A percentile compares a stretch with the other conserved stretches of the same genome.
Evolutionary conservation across 768 basidiomycete genomes (phyloP).

Genomic region (Pisolithus sp.): DNA sequence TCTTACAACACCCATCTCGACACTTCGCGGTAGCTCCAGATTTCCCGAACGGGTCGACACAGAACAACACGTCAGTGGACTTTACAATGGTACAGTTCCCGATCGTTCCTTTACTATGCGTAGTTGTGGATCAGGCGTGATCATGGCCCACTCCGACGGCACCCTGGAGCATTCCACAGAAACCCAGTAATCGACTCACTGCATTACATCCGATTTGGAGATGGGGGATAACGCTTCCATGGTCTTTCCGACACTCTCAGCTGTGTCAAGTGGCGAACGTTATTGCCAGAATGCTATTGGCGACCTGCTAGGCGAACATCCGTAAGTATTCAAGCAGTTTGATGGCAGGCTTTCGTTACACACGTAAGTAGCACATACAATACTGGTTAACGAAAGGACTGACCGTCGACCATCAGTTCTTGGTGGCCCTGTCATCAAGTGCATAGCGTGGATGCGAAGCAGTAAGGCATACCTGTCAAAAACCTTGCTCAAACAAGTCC

Average conservation of each 20-base stretch:
- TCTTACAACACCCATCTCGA: no score
- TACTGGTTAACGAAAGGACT: no score
- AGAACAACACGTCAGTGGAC: neutral
- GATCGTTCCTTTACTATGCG: neutral
- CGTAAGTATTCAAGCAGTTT: conserved; percentile 27
- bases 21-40: neutral
- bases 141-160: neutral
- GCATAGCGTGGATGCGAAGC: neutral
- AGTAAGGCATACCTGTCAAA: conserved; percentile 29
- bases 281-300: neutral
- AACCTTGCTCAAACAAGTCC: conserved; percentile 31
- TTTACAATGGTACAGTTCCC: neutral
- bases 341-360: conserved; percentile 24
- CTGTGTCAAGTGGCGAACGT: conserved; percentile 23
- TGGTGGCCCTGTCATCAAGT: neutral
- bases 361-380: no score
- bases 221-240: conserved; percentile 26
- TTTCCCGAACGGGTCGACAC: neutral
- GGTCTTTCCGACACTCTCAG: conserved; percentile 27
- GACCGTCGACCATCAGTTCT: conserved; percentile 11
- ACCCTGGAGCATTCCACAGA: conserved; percentile 17
- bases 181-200: conserved; percentile 37
- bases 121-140: neutral
- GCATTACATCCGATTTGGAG: conserved; percentile 16
- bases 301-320: conserved; percentile 10